A percentile compares a stretch with the other conserved stretches of the same genome.
phyloP scores from a whole-genome alignment of 2,329 filamentous ascomycete species.

The Daldinia sp. region DNA sequence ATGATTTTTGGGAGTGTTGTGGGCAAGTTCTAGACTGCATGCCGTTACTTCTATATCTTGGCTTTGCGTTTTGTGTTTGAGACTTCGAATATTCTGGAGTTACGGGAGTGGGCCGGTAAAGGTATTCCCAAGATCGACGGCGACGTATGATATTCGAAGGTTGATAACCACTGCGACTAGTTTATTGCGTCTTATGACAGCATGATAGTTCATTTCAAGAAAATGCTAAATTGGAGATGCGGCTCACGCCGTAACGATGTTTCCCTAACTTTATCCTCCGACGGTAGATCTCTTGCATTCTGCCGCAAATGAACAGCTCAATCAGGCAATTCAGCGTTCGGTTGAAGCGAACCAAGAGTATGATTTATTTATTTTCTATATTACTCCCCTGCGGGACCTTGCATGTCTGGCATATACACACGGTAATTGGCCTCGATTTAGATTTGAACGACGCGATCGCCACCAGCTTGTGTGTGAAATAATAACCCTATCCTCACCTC shows the following conservation, averaged over 20 bases:
- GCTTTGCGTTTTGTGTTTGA: not conserved
- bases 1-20: slow-evolving; percentile 78
- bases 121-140: slow-evolving; percentile 32
- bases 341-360: slow-evolving; percentile 15
- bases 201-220: not conserved
- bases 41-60: slow-evolving; percentile 4
- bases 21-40: slow-evolving; percentile 62
- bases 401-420: slow-evolving; percentile 14
- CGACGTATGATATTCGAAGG: slow-evolving; percentile 18
- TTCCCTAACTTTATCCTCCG: slow-evolving; percentile 34
- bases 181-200: not conserved
- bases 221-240: slow-evolving; percentile 12
- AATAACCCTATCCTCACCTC: slow-evolving; percentile 1
- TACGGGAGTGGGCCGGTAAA: slow-evolving; percentile 22
- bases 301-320: slow-evolving; percentile 43
- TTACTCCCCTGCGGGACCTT: slow-evolving; percentile 18
- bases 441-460: slow-evolving; percentile 25
- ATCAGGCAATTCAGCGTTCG: slow-evolving; percentile 34
- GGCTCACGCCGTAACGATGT: slow-evolving; percentile 10
- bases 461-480: slow-evolving; percentile 15
- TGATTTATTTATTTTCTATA: slow-evolving; percentile 24
- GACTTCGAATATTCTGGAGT: slow-evolving; percentile 19
- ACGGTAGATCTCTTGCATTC: slow-evolving; percentile 42
- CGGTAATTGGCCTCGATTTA: slow-evolving; percentile 26
- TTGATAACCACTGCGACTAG: slow-evolving; percentile 9